Evolutionary conservation across 352 stramenopile genomes (phyloP).

Genomic region (Phytophthora hybrid): DNA sequence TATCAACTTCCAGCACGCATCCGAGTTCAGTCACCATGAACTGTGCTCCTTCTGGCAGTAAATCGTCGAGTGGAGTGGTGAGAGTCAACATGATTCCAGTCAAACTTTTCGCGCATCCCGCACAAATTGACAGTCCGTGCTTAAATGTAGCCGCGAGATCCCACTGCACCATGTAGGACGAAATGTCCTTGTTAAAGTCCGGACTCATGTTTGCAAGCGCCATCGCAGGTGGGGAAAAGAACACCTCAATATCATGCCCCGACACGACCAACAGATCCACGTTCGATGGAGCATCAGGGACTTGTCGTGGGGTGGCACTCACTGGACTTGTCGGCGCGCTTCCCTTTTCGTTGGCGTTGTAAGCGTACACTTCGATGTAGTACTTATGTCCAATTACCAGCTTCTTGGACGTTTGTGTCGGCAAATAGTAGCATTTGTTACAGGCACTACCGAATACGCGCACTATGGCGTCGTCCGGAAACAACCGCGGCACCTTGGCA

Average conservation of each 20-base stretch:
- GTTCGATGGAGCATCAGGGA: constrained; percentile 90
- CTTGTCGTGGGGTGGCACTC: too few relatives aligned
- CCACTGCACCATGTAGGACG: constrained; percentile 92
- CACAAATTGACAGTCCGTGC: constrained; percentile 64
- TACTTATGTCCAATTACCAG: constrained; percentile 71
- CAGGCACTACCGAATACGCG: constrained; percentile 53
- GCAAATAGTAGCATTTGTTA: constrained; percentile 77
- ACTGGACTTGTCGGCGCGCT: constrained; percentile 37
- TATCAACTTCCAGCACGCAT: constrained; percentile 56
- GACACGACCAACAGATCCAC: constrained; percentile 91
- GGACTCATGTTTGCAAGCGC: constrained; percentile 61
- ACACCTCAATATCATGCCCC: constrained; percentile 88
- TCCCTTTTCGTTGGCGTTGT: constrained; percentile 83
- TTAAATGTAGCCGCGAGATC: constrained; percentile 75
- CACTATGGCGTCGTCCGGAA: constrained; percentile 52
- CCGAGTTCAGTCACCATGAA: constrained; percentile 65
- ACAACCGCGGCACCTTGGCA: constrained; percentile 63
- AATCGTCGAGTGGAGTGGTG: constrained; percentile 27
- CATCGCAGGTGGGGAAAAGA: constrained; percentile 84
- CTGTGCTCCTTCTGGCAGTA: constrained; percentile 32
- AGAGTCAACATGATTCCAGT: constrained; percentile 48
- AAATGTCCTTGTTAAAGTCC: constrained; percentile 88
- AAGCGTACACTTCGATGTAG: constrained; percentile 78
- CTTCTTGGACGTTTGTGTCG: constrained; percentile 60
- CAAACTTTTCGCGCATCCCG: constrained; percentile 54